Evolutionary conservation across 2,329 filamentous ascomycete genomes (phyloP), one percentile per base, ranked within the genome.

Genomic region (Tolypocladium ophioglossoides): DNA sequence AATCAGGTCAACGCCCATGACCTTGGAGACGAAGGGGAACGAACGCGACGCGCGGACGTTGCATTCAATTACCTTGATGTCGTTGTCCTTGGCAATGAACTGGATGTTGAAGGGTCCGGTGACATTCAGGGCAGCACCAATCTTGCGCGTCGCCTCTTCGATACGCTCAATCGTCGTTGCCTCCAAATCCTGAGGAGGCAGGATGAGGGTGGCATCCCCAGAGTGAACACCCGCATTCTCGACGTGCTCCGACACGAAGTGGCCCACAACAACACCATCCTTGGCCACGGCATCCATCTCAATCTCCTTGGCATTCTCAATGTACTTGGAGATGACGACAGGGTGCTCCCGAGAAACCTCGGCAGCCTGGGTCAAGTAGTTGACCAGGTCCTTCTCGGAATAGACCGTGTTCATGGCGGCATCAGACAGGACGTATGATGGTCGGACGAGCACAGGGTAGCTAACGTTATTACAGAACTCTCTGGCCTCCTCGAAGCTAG

Each of bases 381-480:
- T 86, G 63, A 89, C 88, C 55, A 99, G 77, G 68, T 97, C 94
- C 67, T 92, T 87, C 74, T 95, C 85, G 0, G 92, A 96, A 76
- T 97, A 97, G 38, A 97, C 94, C 0, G 94, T 97, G 78, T 97
- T 99, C 94, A 99, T 99, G 20, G 94, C 94, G 50, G 94, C 94
- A 61, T 94, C 94, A 2, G 94, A 97, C 7, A 99, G 80, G 48
- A 99, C 94, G 66, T 99, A 99, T 0, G 94, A 97, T 3, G 94
- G 94, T 50, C 94, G 86, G 47, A 99, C 94, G 53, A 99, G 78
- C 52, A 97, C 94, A 3, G 94, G 94, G 70, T 97, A 99, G 12
- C 84, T 84, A 52, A 97, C 94, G 63, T 84, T 87, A 59, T 89
- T 78, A 69, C 92, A 96, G 77, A 99, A 99, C 2, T 78, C 77